These are phyloP conservation scores for Oryza longistaminata DNA, from an alignment of 176 grass and related monocot species.

Conservation along the genomic window DNA sequence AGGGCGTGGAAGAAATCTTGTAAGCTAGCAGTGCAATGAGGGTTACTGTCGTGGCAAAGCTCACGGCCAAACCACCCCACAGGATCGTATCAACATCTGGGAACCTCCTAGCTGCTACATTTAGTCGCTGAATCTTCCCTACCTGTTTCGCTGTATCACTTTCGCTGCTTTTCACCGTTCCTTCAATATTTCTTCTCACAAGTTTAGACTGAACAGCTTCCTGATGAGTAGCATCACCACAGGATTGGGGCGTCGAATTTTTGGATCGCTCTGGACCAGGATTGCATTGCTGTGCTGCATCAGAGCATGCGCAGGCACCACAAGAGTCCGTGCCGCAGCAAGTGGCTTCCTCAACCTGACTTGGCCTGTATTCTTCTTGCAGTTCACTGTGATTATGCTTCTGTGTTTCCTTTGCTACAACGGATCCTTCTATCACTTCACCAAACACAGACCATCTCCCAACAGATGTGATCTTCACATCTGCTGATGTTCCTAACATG, in stretches of 20 bases:
- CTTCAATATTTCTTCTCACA: slow-evolving; percentile 55
- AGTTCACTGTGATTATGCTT: slow-evolving; percentile 15
- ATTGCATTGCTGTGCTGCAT: slow-evolving; percentile 17
- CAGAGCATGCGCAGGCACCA: slow-evolving; percentile 51
- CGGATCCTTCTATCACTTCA: slow-evolving; percentile 56
- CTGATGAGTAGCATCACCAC: neutral
- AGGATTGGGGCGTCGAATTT: neutral
- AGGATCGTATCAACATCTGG: slow-evolving; percentile 54
- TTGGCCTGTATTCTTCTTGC: neutral
- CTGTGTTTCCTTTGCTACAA: slow-evolving; percentile 30
- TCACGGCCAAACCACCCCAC: slow-evolving; percentile 51
- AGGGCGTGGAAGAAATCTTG: slow-evolving; percentile 35
- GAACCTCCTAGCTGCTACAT: slow-evolving; percentile 24
- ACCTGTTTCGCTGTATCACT: neutral
- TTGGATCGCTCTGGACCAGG: neutral
- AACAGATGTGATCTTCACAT: slow-evolving; percentile 80
- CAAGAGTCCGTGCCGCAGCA: slow-evolving; percentile 34
- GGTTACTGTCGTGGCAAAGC: slow-evolving; percentile 47
- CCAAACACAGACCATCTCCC: slow-evolving; percentile 94
- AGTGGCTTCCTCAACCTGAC: slow-evolving; percentile 36
- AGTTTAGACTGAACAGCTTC: slow-evolving; percentile 42
- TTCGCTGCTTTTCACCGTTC: slow-evolving; percentile 22
- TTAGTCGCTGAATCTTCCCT: slow-evolving; percentile 15
- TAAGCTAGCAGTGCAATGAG: slow-evolving; percentile 45
- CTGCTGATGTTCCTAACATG: slow-evolving; percentile 65